These are phyloP conservation scores for Xerocomus minutiporus DNA, from an alignment of 1,284 basidiomycete genomes.

Conservation along the genomic window DNA sequence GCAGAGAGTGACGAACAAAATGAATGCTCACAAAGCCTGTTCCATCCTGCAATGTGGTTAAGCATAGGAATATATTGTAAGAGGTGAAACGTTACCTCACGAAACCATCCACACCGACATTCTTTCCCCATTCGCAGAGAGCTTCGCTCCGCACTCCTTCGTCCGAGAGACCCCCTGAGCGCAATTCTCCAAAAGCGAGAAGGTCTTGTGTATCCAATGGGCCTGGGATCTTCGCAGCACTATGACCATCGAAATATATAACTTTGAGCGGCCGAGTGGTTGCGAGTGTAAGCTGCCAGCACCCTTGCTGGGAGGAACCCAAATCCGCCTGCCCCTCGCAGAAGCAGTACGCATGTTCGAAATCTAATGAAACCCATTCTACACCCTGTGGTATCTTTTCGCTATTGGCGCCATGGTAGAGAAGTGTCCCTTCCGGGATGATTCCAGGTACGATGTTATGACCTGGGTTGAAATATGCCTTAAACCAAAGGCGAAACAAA, in stretches of 20 bases:
- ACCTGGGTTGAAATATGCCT: conserved; percentile 25
- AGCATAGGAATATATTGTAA: background rate
- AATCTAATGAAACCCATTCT: conserved; percentile 15
- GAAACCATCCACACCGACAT: too few relatives aligned
- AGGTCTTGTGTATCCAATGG: background rate
- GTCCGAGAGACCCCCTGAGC: background rate
- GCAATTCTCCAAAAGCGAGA: background rate
- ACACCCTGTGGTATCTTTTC: background rate
- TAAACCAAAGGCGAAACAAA: background rate
- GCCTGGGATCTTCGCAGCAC: conserved; percentile 30
- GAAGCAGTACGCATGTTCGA: conserved; percentile 36
- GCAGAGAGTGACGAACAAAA: background rate
- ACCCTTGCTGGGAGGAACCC: too few relatives aligned
- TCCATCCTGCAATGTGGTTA: background rate
- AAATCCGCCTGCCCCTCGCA: too few relatives aligned
- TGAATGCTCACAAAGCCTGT: background rate
- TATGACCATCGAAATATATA: conserved; percentile 13
- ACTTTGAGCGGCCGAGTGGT: too few relatives aligned
- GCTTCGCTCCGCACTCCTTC: too few relatives aligned
- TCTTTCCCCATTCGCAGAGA: too few relatives aligned
- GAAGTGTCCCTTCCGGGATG: conserved; percentile 37
- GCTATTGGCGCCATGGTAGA: conserved; percentile 39
- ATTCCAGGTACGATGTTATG: conserved; percentile 41
- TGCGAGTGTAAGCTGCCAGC: too few relatives aligned
- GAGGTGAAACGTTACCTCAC: too few relatives aligned